Base-by-base conservation (phyloP, 1,284 basidiomycete species). In the Cutaneotrichosporon spelunceum region DNA sequence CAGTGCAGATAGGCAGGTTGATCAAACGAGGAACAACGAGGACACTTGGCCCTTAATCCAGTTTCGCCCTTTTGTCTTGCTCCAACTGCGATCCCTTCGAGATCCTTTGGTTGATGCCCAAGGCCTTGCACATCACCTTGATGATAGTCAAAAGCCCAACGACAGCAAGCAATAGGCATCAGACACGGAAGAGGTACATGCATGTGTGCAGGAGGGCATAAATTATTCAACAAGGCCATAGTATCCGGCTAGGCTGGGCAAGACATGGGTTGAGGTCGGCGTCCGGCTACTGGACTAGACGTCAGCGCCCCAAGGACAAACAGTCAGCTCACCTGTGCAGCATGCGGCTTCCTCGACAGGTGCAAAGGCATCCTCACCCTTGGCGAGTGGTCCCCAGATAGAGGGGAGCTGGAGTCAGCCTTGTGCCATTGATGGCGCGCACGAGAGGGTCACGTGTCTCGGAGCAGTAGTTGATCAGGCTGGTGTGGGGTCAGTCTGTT, bases 391-490 rank as follows among this genome's bases (percentile, higher is more conserved):
- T 27, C 93, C 94, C 94, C 94, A 96, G 45, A 95, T 87, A 33
- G 90, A 91, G 7, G 92, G 92, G 57, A 92, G 86, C 89, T 90
- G 73, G 21, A 44, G 29, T 42, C n/a, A 24, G 27, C 19, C n/a
- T 33, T 6, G 39, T 7, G 8, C 45, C 47, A 44, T 16, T 5
- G 26, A 26, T 30, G 30, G 14, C n/a, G 82, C 86, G 69, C 72
- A 91, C 89, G 56, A 94, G 84, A 70, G 88, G 90, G 79, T 96
- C 93, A 72, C 88, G 89, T 30, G 92, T 95, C 30, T 86, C 87
- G 81, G 91, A 92, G 84, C 91, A 93, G 79, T 93, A 93, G 64
- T 89, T 88, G 77, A 97, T 96, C 66, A 98, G 79, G 74, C 94
- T 90, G 78, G 26, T 27, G 39, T 90, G 78, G 26, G 21, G 39